These are phyloP conservation scores for Cubamyces lactineus DNA, from an alignment of 768 basidiomycete species.

Conservation along the genomic window DNA sequence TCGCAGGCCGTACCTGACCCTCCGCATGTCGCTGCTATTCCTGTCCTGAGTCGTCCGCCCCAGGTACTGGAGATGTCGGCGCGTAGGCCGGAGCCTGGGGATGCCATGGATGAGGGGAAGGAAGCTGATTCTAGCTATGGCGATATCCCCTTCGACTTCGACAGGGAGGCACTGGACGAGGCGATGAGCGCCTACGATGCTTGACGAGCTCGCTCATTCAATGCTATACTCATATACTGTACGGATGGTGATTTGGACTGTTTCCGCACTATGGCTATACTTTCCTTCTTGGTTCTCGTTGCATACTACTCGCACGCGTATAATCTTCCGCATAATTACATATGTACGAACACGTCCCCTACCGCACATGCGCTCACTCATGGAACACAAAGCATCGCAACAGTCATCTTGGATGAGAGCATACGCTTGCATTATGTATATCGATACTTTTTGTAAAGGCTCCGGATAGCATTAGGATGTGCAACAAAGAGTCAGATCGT, in stretches of 20 bases:
- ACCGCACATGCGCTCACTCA: background rate
- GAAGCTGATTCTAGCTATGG: conserved; percentile 30
- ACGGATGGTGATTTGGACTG: background rate
- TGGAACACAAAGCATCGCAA: background rate
- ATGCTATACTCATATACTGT: no score
- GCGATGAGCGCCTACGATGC: conserved; percentile 11
- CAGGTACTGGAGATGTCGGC: conserved; percentile 12
- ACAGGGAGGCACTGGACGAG: conserved; percentile 11
- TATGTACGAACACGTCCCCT: no score
- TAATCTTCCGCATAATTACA: no score
- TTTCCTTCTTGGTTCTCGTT: background rate
- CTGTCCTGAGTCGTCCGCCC: background rate
- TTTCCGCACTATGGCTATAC: background rate
- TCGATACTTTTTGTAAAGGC: background rate
- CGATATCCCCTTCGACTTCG: conserved; percentile 21
- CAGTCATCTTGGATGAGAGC: background rate
- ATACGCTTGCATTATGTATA: conserved; percentile 6
- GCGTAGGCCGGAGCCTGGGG: conserved; percentile 12
- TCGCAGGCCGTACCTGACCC: conserved; percentile 8
- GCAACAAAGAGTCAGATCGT: background rate
- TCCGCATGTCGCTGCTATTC: background rate
- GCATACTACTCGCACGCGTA: no score
- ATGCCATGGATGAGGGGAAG: conserved; percentile 2
- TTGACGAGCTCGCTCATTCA: background rate
- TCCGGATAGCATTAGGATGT: background rate